Evolutionary conservation across 306 rosid genomes (phyloP).

Genomic region (Quercus gilva): DNA sequence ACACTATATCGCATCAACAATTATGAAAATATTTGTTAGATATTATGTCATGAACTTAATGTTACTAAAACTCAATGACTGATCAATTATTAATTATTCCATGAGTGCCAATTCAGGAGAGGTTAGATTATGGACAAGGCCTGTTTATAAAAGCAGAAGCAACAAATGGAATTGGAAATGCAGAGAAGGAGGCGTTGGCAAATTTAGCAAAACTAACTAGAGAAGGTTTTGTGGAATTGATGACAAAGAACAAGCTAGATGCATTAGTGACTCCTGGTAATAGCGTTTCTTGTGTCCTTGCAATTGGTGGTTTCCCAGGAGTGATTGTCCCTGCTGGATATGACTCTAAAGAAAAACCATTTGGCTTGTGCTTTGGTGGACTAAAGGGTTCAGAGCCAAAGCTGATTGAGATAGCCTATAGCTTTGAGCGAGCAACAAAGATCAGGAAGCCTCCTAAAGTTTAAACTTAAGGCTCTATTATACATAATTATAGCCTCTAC

Average conservation of each 20-base stretch:
- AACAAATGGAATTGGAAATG: slow-evolving; percentile 27
- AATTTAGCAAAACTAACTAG: slow-evolving; percentile 16
- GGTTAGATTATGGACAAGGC: slow-evolving; percentile 16
- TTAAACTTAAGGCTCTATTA: background rate
- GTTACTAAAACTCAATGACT: too few species aligned
- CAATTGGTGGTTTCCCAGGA: slow-evolving; percentile 42
- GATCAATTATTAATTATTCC: background rate
- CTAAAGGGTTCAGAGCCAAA: slow-evolving; percentile 30
- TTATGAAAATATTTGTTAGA: too few species aligned
- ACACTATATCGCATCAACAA: too few species aligned
- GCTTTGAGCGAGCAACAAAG: slow-evolving; percentile 42
- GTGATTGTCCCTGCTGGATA: slow-evolving; percentile 34
- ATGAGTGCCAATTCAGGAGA: slow-evolving; percentile 11
- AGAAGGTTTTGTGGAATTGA: slow-evolving; percentile 22
- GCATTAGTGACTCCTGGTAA: slow-evolving; percentile 45
- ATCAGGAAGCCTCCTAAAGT: slow-evolving; percentile 27
- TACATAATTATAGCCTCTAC: background rate
- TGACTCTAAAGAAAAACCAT: slow-evolving; percentile 16
- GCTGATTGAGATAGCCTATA: slow-evolving; percentile 37
- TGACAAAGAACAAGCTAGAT: slow-evolving; percentile 26
- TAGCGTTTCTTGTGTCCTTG: slow-evolving; percentile 17
- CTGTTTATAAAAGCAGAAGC: slow-evolving; percentile 17
- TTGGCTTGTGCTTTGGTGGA: slow-evolving; percentile 33
- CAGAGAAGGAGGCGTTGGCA: slow-evolving; percentile 17
- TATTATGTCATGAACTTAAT: too few species aligned